These are phyloP conservation scores for Ophiostoma ips DNA, from an alignment of 2,329 filamentous ascomycete species.

Conservation along the genomic window DNA sequence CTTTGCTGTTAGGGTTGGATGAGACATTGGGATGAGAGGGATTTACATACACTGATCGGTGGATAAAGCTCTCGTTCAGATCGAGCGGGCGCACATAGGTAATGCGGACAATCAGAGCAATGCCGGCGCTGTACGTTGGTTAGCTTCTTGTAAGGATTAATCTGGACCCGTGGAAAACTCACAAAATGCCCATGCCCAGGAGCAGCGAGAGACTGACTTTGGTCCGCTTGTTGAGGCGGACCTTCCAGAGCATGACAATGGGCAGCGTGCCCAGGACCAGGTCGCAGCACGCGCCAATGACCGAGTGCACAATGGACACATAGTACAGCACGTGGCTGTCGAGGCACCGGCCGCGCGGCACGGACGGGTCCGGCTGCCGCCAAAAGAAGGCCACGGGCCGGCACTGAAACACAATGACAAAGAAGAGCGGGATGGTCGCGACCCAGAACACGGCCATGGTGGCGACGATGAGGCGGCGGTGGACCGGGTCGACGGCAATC, in stretches of 20 bases:
- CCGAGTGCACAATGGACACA: slow-evolving; percentile 32
- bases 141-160: not conserved
- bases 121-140: slow-evolving; percentile 23
- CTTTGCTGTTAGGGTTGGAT: slow-evolving; percentile 13
- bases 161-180: slow-evolving; percentile 11
- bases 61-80: slow-evolving; percentile 19
- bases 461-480: slow-evolving; percentile 25
- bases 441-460: slow-evolving; percentile 19
- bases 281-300: slow-evolving; percentile 34
- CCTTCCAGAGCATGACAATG: slow-evolving; percentile 34
- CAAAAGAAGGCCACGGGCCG: slow-evolving; percentile 34
- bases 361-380: slow-evolving; percentile 21
- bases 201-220: slow-evolving; percentile 33
- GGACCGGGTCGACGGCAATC: slow-evolving; percentile 22
- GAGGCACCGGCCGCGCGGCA: slow-evolving; percentile 26
- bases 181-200: slow-evolving; percentile 37
- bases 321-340: slow-evolving; percentile 25
- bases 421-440: slow-evolving; percentile 13
- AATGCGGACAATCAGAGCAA: slow-evolving; percentile 26
- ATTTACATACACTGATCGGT: slow-evolving; percentile 20
- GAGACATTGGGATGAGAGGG: not conserved
- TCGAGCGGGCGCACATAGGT: slow-evolving; percentile 19
- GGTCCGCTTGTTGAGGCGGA: slow-evolving; percentile 32
- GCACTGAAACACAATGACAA: slow-evolving; percentile 30
- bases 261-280: slow-evolving; percentile 36